Evolutionary conservation across 2,329 filamentous ascomycete species (phyloP).

Genomic region (Cryphonectria carpinicola): DNA sequence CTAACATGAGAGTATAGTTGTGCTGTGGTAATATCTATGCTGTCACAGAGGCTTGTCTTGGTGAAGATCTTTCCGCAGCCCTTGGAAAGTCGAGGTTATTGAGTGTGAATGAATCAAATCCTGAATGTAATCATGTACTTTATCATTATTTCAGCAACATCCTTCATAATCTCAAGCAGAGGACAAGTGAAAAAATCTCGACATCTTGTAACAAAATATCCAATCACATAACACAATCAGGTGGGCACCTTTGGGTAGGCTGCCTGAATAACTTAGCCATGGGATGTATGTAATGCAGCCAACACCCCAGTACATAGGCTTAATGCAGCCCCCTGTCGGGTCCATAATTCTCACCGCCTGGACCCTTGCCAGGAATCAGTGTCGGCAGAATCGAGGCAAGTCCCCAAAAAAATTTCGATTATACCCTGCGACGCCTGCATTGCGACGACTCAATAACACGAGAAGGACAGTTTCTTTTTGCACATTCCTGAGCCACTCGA

Average conservation of each 20-base stretch:
- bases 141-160: too few relatives aligned
- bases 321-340: neutral
- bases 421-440: neutral
- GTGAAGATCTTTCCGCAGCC: too few relatives aligned
- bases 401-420: constrained; percentile 4
- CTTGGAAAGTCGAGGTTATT: too few relatives aligned
- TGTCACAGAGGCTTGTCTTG: too few relatives aligned
- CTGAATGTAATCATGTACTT: too few relatives aligned
- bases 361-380: neutral
- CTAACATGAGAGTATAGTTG: neutral
- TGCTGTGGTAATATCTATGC: neutral
- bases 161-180: too few relatives aligned
- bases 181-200: too few relatives aligned
- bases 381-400: neutral
- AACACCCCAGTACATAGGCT: neutral
- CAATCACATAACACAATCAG: neutral
- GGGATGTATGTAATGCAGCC: neutral
- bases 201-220: too few relatives aligned
- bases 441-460: neutral
- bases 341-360: neutral
- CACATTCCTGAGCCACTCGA: neutral
- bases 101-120: too few relatives aligned
- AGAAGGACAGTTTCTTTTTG: neutral
- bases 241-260: neutral
- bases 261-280: neutral